Conservation (phyloP, 768 basidiomycete species). For the Phylloporus arenicola region DNA sequence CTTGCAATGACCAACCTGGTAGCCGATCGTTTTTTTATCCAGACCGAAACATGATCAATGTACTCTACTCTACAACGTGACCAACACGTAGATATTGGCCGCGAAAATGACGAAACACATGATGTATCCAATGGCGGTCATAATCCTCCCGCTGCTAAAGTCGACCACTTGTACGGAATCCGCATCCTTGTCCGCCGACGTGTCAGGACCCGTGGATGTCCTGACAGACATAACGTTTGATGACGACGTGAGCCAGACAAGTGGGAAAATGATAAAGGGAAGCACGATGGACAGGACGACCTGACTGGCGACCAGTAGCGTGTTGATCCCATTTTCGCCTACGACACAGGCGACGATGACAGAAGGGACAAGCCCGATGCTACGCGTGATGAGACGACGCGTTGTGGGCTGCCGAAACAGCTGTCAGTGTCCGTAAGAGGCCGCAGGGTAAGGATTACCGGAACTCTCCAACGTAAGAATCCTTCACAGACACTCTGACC, state of each 20-base stretch:
- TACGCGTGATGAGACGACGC: constrained; percentile 77
- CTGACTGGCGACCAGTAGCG: constrained; percentile 81
- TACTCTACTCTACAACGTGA: constrained; percentile 36
- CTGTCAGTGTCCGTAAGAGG: constrained; percentile 25
- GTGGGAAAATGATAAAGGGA: constrained; percentile 80
- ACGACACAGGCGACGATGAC: constrained; percentile 69
- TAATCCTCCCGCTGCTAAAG: constrained; percentile 55
- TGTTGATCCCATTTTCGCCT: constrained; percentile 65
- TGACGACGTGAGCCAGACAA: constrained; percentile 66
- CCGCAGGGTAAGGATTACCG: constrained; percentile 39
- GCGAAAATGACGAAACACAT: constrained; percentile 63
- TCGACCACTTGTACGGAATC: constrained; percentile 41
- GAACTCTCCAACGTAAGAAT: constrained; percentile 80
- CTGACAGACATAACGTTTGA: constrained; percentile 65
- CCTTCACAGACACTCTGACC: constrained; percentile 91
- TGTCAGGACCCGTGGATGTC: not conserved
- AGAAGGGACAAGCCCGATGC: constrained; percentile 78
- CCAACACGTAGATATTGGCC: constrained; percentile 76
- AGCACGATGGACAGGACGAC: constrained; percentile 79
- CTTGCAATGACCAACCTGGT: too few species aligned
- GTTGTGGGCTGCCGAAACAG: constrained; percentile 50
- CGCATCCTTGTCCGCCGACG: not conserved
- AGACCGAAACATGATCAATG: too few species aligned
- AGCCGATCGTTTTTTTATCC: too few species aligned
- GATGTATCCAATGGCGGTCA: constrained; percentile 44